Evolutionary conservation across 208 protist genomes (phyloP).

Genomic region (Leptomonas pyrrhocoris): DNA sequence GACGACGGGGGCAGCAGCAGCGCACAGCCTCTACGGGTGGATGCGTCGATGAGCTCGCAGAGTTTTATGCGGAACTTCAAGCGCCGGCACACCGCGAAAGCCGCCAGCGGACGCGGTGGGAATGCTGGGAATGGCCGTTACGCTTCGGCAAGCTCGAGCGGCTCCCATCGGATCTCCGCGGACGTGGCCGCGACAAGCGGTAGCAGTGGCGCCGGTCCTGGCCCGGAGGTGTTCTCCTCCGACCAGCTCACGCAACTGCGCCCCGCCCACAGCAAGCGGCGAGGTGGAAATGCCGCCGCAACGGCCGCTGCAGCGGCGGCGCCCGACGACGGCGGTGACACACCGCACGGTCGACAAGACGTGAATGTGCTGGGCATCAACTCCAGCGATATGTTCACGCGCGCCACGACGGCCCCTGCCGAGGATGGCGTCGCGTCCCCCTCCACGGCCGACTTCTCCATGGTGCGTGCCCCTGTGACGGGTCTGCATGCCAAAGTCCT

Average conservation of each 20-base stretch:
- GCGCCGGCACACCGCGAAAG: not conserved
- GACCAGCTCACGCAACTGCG: conserved; percentile 16
- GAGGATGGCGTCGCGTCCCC: not conserved
- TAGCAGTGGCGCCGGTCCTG: not conserved
- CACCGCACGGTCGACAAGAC: not conserved
- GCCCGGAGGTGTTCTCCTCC: conserved; percentile 21
- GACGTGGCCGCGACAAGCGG: not conserved
- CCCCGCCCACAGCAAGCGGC: not conserved
- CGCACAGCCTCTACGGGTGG: conserved; percentile 19
- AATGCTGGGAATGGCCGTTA: conserved; percentile 13
- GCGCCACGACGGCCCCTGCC: not conserved
- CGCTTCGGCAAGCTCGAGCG: conserved; percentile 16
- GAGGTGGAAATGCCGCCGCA: not conserved
- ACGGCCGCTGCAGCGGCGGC: not conserved
- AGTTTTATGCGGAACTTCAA: conserved; percentile 17
- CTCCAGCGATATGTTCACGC: not conserved
- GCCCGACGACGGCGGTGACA: not conserved
- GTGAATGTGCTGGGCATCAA: not conserved
- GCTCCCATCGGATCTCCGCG: conserved; percentile 15
- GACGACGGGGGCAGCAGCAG: conserved; percentile 4
- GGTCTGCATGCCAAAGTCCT: conserved; percentile 32
- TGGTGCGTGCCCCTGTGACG: conserved; percentile 28
- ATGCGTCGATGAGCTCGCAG: conserved; percentile 35
- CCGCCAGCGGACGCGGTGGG: not conserved
- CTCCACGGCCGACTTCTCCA: conserved; percentile 13